Evolutionary conservation across 495 filamentous ascomycete species (phyloP).

Genomic region (Cladorrhinum samala): DNA sequence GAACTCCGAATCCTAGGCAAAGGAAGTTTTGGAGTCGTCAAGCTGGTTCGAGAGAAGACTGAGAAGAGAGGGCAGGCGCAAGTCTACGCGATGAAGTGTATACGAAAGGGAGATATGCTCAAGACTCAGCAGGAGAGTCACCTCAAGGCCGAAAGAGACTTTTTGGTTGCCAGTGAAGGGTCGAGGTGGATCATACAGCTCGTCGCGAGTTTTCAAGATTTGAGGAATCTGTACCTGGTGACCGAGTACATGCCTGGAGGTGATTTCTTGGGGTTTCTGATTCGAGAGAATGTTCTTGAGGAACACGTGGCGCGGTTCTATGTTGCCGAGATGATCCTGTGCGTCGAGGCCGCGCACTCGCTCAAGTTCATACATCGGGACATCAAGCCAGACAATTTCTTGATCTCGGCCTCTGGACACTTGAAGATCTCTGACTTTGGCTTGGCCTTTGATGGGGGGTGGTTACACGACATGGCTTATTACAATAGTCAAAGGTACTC

Average conservation of each 20-base stretch:
- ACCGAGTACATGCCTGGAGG: conserved; percentile 98
- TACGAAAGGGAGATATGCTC: conserved; percentile 86
- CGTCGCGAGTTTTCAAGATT: conserved; percentile 83
- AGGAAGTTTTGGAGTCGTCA: conserved; percentile 89
- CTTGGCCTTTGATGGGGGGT: conserved; percentile 88
- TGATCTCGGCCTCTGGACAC: conserved; percentile 81
- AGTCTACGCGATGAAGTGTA: conserved; percentile 94
- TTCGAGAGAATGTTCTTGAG: conserved; percentile 71
- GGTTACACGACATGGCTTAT: conserved; percentile 83
- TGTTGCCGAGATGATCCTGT: conserved; percentile 89
- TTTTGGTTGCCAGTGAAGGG: conserved; percentile 75
- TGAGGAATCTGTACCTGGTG: conserved; percentile 75
- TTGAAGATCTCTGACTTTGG: conserved; percentile 95
- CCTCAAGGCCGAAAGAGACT: conserved; percentile 84
- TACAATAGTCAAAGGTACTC: conserved; percentile 75
- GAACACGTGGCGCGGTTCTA: conserved; percentile 80
- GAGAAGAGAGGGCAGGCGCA: conserved; percentile 44
- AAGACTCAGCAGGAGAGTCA: conserved; percentile 87
- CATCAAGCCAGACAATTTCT: conserved; percentile 94
- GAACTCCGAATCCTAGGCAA: conserved; percentile 81
- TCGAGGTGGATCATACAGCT: conserved; percentile 83
- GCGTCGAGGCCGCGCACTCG: conserved; percentile 85
- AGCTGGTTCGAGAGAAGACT: conserved; percentile 74
- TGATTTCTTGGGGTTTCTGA: conserved; percentile 80
- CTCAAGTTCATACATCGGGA: conserved; percentile 89